Base-by-base conservation (phyloP, 176 grass and related monocot genomes). In the Eleusine indica region DNA sequence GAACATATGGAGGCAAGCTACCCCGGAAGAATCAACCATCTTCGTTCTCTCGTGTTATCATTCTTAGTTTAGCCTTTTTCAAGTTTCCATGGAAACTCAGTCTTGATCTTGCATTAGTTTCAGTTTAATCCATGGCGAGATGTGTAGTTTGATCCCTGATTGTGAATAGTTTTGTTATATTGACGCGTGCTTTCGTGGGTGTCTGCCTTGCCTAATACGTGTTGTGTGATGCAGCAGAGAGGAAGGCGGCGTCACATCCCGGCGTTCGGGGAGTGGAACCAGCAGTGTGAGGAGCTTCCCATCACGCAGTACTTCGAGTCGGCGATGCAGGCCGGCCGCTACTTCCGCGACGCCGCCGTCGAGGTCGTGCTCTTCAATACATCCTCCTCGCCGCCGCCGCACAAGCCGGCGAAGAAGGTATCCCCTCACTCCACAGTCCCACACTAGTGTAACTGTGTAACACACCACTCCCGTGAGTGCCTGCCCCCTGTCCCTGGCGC, bases 221-320 rank as follows among this genome's bases (percentile, higher is more conserved):
- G 30, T 28, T 51, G 37, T 52, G 17, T 12, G 66, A 62, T 71
- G 73, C 42, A 83, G 82, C 77, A 80, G 65, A 78, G 71, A 22
- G 82, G 66, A 6, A 81, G 82, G 87, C 18, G 88, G 43, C 48
- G 47, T 6, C 74, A 89, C 10, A 79, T 93, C 75, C 88, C 86
- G 28, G 86, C 85, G 10, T 88, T 88, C 35, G 78, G 92, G 7
- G 70, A 83, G 68, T 94, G 91, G 91, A 89, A 94, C 51, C 82
- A 94, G 57, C 78, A 74, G n/a, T 48, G 66, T 56, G 92, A 84
- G 64, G 76, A 91, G 47, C 83, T 80, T 30, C 76, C 84, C 57
- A 86, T 86, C 76, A 80, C 76, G 57, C 76, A 73, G 76, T 80
- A 73, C 57, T 86, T 86, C 68, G 84, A 80, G 76, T 79, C 86